Evolutionary conservation across 2,329 filamentous ascomycete genomes (phyloP).

Genomic region (Epichloe elymi): DNA sequence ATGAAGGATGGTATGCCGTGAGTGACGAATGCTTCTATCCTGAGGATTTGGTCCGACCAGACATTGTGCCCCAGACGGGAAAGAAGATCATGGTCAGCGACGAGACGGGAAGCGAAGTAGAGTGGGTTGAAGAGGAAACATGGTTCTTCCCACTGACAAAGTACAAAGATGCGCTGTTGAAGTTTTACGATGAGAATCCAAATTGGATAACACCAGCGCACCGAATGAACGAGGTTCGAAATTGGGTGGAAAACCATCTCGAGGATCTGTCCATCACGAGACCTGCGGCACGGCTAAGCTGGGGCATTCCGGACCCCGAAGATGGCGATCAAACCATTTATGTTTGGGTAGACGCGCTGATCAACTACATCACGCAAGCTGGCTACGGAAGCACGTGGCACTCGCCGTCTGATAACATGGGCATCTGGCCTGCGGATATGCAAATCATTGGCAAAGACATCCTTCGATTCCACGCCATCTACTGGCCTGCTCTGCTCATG

Average conservation of each 20-base stretch:
- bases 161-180: conserved; percentile 63
- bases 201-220: conserved; percentile 59
- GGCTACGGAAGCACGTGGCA: conserved; percentile 56
- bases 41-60: conserved; percentile 56
- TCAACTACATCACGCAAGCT: conserved; percentile 84
- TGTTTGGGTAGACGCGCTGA: conserved; percentile 91
- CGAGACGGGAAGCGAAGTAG: conserved; percentile 85
- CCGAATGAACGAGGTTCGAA: conserved; percentile 66
- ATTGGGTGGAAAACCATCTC: conserved; percentile 64
- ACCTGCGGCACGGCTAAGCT: conserved; percentile 61
- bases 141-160: conserved; percentile 88
- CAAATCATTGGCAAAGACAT: conserved; percentile 97
- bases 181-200: conserved; percentile 68
- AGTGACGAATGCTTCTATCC: conserved; percentile 97
- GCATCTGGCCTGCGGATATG: conserved; percentile 79
- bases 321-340: conserved; percentile 86
- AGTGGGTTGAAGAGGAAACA: conserved; percentile 87
- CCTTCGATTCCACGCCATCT: conserved; percentile 87
- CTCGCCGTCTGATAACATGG: conserved; percentile 45
- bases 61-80: conserved; percentile 68
- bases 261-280: conserved; percentile 84
- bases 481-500: conserved; percentile 95
- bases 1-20: conserved; percentile 93
- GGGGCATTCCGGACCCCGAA: conserved; percentile 81
- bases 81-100: conserved; percentile 68